Evolutionary conservation across 2,329 filamentous ascomycete genomes (phyloP), one percentile per base, ranked within the genome.

Genomic region (Neofusicoccum kwambonambiense): DNA sequence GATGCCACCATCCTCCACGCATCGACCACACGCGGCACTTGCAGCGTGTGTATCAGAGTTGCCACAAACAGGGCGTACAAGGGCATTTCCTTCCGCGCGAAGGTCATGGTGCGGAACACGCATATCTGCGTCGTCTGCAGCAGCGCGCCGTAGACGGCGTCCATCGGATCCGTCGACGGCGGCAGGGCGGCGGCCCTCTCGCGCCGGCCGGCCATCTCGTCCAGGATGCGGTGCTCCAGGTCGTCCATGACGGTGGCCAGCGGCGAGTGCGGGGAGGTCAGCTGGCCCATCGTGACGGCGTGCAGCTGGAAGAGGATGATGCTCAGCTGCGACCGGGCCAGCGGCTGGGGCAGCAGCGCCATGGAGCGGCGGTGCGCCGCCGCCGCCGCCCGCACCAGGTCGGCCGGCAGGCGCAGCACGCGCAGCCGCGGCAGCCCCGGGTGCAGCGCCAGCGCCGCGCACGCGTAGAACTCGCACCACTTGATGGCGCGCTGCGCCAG

Each of bases 401-500:
- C 17, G 1, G 17, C 9, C 7, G 7, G 35, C 2, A 56, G 51
- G 2, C n/a, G 19, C 13, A 12, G 52, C 35, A 31, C 37, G 2
- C 35, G 52, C 19, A 42, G 19, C 6, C 13, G 52, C 5, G 52
- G 52, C 17, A 56, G 35, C 19, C 1, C 19, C 1, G 52, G 52
- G 15, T 17, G 19, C 8, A 42, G 17, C 5, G 5, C 12, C 12
- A n/a, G 4, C 17, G 35, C 19, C 3, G 52, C 52, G 37, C 52
- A 56, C 3, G 52, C n/a, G 19, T 56, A 56, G 37, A 27, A 56
- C 37, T 56, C 52, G 52, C 52, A 56, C 52, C 52, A 56, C 37
- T 42, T 34, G 37, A 56, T 11, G 1, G 52, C 37, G 7, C 52
- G 52, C 19, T 42, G 52, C 4, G 37, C 52, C 52, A 56, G 41